Base-by-base conservation (phyloP, 1,139 yeast species). In the Lodderomyces margitis region DNA sequence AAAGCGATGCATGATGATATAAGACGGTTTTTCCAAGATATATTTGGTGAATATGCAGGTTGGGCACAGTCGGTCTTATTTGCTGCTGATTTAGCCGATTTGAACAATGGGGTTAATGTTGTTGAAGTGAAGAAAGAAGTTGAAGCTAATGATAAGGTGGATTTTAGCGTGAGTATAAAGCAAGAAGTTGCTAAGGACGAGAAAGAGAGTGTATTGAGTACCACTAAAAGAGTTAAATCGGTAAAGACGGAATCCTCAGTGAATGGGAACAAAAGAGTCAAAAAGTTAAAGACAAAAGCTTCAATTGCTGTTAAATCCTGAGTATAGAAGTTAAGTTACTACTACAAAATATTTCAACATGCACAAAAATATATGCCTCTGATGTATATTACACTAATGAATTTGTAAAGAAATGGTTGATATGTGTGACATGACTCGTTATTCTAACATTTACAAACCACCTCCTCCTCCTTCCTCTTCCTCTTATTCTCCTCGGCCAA, bases 1-100 rank as follows among this genome's bases (percentile, higher is more conserved):
- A 78, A 77, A 47, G 74, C 73, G n/a, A 75, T 80, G 2, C 84
- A 87, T 55, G 75, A 69, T 19, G 73, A 75, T 14, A 83, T 88
- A 3, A 70, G 92, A 30, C 54, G 57, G 5, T 80, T 77, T 57
- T 85, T 91, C 56, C 70, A 75, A 37, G 72, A 72, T 0, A 66
- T 83, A 21, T 92, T 96, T 91, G 97, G 97, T 0, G 76, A 78
- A 0, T 85, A 86, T 58, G 97, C 98, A 4, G 98, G 98, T 0
- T 92, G 98, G 98, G 98, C 98, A 0, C 98, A 91, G 56, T 84
- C 92, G 12, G 91, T 91, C 10, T 70, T 91, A 46, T 92, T 91
- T 63, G 83, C 97, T 0, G 87, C 91, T 6, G 97, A 89, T 57
- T 71, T 91, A 46, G 59, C 68, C 32, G 84, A 81, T 51, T 66